Percentiles rank a stretch among this genome's conserved stretches.
phyloP scores from a whole-genome alignment of 352 stramenopile species.

The Phytophthora tubulina region DNA sequence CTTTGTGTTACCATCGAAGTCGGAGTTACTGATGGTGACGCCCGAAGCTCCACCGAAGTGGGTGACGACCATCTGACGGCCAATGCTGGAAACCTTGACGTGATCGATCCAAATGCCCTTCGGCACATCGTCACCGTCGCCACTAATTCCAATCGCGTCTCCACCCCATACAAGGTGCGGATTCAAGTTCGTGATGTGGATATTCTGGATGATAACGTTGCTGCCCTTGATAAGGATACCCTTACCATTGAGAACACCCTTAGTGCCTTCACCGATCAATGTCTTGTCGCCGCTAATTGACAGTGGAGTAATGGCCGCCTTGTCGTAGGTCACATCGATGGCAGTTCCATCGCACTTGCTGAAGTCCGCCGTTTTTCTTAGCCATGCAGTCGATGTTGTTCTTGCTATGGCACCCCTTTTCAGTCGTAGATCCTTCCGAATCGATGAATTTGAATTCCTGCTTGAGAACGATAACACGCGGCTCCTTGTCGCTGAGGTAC shows the following conservation, averaged over 20 bases:
- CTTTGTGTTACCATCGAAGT: conserved; percentile 52
- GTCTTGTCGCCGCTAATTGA: conserved; percentile 49
- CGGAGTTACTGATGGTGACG: conserved; percentile 58
- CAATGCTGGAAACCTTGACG: conserved; percentile 47
- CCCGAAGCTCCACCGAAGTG: conserved; percentile 38
- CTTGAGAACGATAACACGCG: conserved; percentile 60
- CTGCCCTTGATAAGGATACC: conserved; percentile 41
- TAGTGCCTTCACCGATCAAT: conserved; percentile 48
- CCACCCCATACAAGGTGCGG: conserved; percentile 48
- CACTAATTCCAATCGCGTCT: conserved; percentile 35
- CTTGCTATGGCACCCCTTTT: conserved; percentile 49
- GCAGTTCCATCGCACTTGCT: conserved; percentile 41
- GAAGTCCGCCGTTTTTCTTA: conserved; percentile 54
- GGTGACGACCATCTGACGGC: conserved; percentile 50
- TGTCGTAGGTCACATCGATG: conserved; percentile 38
- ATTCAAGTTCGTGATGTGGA: conserved; percentile 62
- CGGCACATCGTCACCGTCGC: conserved; percentile 19
- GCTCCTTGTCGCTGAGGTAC: conserved; percentile 44
- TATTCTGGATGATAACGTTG: conserved; percentile 62
- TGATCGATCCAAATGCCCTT: conserved; percentile 60
- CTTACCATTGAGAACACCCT: conserved; percentile 50
- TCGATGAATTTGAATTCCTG: conserved; percentile 56
- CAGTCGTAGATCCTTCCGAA: conserved; percentile 53
- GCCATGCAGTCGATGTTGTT: conserved; percentile 51
- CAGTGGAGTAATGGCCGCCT: conserved; percentile 31